A percentile compares a stretch with the other conserved stretches of the same genome.
These are phyloP conservation scores for Chalciporus piperatus DNA, from an alignment of 768 basidiomycete genomes.

Conservation along the genomic window DNA sequence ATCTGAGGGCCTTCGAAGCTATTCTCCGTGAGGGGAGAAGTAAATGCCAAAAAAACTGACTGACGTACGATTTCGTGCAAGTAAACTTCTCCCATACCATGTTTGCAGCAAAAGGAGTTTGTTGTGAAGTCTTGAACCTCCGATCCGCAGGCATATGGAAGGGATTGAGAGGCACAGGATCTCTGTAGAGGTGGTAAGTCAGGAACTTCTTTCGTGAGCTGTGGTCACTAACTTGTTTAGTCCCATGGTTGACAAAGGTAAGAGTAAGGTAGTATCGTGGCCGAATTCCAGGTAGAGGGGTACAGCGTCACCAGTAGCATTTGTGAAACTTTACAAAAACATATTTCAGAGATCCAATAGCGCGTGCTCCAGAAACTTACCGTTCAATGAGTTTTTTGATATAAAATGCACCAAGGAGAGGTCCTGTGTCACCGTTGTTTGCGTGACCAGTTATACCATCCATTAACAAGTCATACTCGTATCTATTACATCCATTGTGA, in stretches of 20 bases:
- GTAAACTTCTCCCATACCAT: constrained; percentile 44
- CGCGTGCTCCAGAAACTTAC: constrained; percentile 12
- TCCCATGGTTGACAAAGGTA: constrained; percentile 37
- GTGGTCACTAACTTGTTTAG: constrained; percentile 32
- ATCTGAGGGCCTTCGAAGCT: constrained; percentile 37
- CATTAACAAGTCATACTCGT: constrained; percentile 41
- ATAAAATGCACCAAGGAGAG: constrained; percentile 38
- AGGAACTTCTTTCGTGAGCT: neutral
- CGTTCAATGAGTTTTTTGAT: constrained; percentile 40
- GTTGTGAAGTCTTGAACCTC: constrained; percentile 37
- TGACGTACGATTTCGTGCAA: constrained; percentile 33
- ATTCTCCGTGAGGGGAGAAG: constrained; percentile 1
- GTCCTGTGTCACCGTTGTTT: constrained; percentile 29
- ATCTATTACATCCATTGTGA: constrained; percentile 17
- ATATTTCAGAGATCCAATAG: neutral
- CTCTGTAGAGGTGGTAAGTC: constrained; percentile 21
- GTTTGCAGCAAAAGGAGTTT: constrained; percentile 42
- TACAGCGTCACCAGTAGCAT: constrained; percentile 32
- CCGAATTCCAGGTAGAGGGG: constrained; percentile 42
- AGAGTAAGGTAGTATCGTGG: constrained; percentile 40
- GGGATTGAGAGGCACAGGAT: constrained; percentile 29
- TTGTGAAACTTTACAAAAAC: constrained; percentile 28
- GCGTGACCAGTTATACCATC: constrained; percentile 37
- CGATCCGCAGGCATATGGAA: constrained; percentile 27
- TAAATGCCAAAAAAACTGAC: neutral